Base-by-base conservation (phyloP, 768 basidiomycete genomes). In the Ramaria sp. region DNA sequence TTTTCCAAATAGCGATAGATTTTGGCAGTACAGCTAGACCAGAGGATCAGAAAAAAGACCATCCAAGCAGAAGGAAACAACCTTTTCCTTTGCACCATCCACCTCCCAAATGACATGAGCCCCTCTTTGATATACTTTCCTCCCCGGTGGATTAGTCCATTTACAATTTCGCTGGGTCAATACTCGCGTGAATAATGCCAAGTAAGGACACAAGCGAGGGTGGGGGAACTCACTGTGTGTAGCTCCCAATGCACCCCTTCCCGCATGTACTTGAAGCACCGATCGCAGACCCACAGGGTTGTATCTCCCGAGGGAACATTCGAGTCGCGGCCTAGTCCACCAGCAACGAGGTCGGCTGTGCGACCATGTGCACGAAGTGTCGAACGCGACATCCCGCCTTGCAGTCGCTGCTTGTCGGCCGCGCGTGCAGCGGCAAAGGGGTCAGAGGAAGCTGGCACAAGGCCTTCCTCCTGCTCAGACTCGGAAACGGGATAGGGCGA, bases 211-310 rank as follows among this genome's bases (percentile, higher is more conserved):
- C 60, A 58, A 13, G 39, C 24, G 42, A 41, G 53, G 7, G 31
- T 39, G 11, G 41, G 30, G 7, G 33, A 7, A 69, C 79, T 64
- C 63, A 86, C 78, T 43, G 79, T 76, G 63, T 88, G 85, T 59
- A 84, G 75, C 59, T 82, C 59, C 82, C 87, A 94, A 20, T 75
- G 72, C 1, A 72, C 69, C 15, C 81, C 79, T 47, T 91, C 85
- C 1, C 82, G 74, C 85, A 93, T 91, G 66, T 99, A 99, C 72
- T 96, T 98, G 83, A 97, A 96, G 72, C 95, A 99, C 59, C 82
- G 79, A 62, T 93, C 87, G 66, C 92, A 95, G 5, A 94, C 90
- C 80, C 84, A 93, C 19, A 94, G 69, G 33, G 73, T 70, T 30
- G 49, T 33, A 34, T 57, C 24, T 9, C 55, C 55, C 17, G 80